A percentile compares a stretch with the other conserved stretches of the same genome.
Conservation (phyloP, 495 filamentous ascomycete genomes). For the Filosporella fistucella region DNA sequence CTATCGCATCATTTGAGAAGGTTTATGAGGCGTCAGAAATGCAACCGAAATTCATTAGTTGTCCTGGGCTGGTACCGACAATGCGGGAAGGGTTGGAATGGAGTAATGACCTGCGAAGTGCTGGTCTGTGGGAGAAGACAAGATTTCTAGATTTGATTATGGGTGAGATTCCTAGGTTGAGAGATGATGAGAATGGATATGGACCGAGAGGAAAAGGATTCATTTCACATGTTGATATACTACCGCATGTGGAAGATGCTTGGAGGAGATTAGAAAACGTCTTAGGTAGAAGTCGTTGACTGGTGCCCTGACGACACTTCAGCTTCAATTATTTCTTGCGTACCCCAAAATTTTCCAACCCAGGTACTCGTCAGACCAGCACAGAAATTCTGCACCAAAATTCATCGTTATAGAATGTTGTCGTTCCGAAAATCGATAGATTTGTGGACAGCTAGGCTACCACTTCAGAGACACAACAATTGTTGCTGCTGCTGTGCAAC, state of each 20-base stretch:
- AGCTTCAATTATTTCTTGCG: too few relatives aligned
- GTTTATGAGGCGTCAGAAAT: slow-evolving; percentile 18
- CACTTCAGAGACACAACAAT: too few relatives aligned
- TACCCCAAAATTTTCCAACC: too few relatives aligned
- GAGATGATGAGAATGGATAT: slow-evolving; percentile 33
- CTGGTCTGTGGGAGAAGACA: slow-evolving; percentile 23
- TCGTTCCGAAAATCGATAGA: too few relatives aligned
- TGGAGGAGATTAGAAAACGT: slow-evolving; percentile 15
- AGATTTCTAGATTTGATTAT: slow-evolving; percentile 18
- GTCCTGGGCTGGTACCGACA: slow-evolving; percentile 28
- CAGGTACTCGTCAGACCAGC: too few relatives aligned
- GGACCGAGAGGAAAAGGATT: slow-evolving; percentile 32
- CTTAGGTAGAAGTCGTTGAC: slow-evolving; percentile 4
- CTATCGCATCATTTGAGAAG: slow-evolving; percentile 31
- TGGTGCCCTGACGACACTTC: too few relatives aligned
- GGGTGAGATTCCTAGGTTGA: slow-evolving; percentile 23
- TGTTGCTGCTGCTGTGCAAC: too few relatives aligned
- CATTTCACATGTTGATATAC: slow-evolving; percentile 34
- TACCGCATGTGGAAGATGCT: slow-evolving; percentile 25
- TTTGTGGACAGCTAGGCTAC: too few relatives aligned
- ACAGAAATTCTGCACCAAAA: too few relatives aligned
- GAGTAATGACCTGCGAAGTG: not conserved
- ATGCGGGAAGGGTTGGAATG: slow-evolving; percentile 14
- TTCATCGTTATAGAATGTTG: too few relatives aligned
- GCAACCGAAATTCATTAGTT: slow-evolving; percentile 25